Conservation (phyloP, 306 rosid species). For the Herpetospermum pedunculosum region DNA sequence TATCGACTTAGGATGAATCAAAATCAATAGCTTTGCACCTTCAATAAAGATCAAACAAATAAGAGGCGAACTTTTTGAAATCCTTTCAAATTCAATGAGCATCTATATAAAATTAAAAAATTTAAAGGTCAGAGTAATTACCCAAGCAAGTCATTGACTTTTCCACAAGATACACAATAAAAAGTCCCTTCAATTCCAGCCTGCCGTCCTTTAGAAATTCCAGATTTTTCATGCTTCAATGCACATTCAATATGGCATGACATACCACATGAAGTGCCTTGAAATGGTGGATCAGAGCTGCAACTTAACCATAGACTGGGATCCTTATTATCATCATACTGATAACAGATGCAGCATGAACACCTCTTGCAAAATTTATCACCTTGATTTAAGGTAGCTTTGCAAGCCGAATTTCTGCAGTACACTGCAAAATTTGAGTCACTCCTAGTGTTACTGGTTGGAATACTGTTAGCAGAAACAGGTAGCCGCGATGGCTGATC, state of each 20-base stretch:
- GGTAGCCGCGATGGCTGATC: conserved; percentile 65
- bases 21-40: not conserved
- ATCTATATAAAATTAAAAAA: not conserved
- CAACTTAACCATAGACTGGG: conserved; percentile 96
- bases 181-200: conserved; percentile 68
- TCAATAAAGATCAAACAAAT: not conserved
- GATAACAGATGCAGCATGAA: conserved; percentile 82
- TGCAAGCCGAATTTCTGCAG: conserved; percentile 94
- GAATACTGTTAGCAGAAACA: conserved; percentile 28
- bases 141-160: conserved; percentile 85
- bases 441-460: conserved; percentile 24
- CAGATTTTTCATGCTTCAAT: conserved; percentile 52
- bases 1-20: not conserved
- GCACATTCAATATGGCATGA: conserved; percentile 99
- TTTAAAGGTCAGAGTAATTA: conserved; percentile 17
- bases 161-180: conserved; percentile 73
- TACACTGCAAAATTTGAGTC: conserved; percentile 24
- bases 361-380: conserved; percentile 87
- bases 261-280: conserved; percentile 74
- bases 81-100: not conserved
- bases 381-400: conserved; percentile 50
- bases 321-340: conserved; percentile 93
- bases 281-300: conserved; percentile 78
- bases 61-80: not conserved
- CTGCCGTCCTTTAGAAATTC: conserved; percentile 41